phyloP scores from a whole-genome alignment of 176 grass and related monocot species.

The Canna indica region DNA sequence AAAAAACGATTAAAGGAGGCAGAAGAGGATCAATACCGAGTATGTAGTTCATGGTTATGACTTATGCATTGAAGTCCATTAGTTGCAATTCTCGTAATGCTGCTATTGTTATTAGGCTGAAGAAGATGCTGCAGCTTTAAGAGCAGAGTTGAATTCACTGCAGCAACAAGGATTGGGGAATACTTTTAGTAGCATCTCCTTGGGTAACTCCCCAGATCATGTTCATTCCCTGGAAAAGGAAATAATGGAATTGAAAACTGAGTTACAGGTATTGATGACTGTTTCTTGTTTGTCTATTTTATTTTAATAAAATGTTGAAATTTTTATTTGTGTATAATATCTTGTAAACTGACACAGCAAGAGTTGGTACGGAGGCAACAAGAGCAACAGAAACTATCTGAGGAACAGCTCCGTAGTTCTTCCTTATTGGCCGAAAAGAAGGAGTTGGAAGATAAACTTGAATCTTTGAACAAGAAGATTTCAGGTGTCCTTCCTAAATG shows the following conservation, averaged over 20 bases:
- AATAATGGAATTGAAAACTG: conserved; percentile 72
- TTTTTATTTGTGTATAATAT: conserved; percentile 3
- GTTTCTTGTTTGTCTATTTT: neutral
- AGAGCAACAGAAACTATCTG: conserved; percentile 62
- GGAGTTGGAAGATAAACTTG: conserved; percentile 69
- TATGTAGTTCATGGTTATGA: conserved; percentile 28
- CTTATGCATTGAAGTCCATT: neutral
- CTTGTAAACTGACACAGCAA: conserved; percentile 38
- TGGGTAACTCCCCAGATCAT: conserved; percentile 44
- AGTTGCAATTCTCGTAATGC: conserved; percentile 24
- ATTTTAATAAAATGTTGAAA: neutral
- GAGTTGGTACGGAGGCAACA: conserved; percentile 53
- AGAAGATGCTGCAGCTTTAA: conserved; percentile 78
- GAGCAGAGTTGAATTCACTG: conserved; percentile 74
- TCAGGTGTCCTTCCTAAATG: conserved; percentile 36
- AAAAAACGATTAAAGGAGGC: conserved; percentile 93
- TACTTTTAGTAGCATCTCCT: conserved; percentile 46
- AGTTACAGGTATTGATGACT: conserved; percentile 42
- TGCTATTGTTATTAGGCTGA: conserved; percentile 48
- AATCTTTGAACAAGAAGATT: conserved; percentile 57
- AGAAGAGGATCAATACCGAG: conserved; percentile 94
- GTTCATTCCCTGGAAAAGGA: conserved; percentile 67
- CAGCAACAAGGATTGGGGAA: conserved; percentile 70
- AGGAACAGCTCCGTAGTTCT: conserved; percentile 51
- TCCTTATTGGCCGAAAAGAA: conserved; percentile 52